These are phyloP conservation scores for Curvularia eragrostidis DNA, from an alignment of 2,329 filamentous ascomycete genomes.

Conservation along the genomic window DNA sequence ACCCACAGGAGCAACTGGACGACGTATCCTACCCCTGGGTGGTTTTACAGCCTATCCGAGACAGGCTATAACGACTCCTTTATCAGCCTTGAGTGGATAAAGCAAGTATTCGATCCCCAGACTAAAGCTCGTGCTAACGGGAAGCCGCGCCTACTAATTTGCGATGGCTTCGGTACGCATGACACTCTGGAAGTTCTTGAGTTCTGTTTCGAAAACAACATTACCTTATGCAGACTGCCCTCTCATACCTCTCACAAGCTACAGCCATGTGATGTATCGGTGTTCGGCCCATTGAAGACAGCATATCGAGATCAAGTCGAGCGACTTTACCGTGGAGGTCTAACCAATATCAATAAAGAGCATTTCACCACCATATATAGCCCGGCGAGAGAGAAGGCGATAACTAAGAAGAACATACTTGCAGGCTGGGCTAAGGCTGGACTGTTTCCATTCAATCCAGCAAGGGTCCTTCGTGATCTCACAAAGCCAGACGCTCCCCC, in stretches of 20 bases:
- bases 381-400: slow-evolving; percentile 19
- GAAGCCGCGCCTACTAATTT: slow-evolving; percentile 7
- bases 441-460: slow-evolving; percentile 37
- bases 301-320: slow-evolving; percentile 7
- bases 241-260: too few relatives aligned
- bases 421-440: slow-evolving; percentile 30
- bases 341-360: slow-evolving; percentile 4
- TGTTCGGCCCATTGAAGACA: slow-evolving; percentile 5
- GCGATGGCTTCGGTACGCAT: slow-evolving; percentile 40
- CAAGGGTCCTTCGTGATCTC: slow-evolving; percentile 28
- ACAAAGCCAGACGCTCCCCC: slow-evolving; percentile 26
- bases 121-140: slow-evolving; percentile 2
- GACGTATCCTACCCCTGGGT: background rate
- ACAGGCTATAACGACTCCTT: slow-evolving; percentile 7
- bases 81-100: slow-evolving; percentile 8
- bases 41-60: background rate
- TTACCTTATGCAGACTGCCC: slow-evolving; percentile 17
- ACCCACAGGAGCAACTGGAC: background rate
- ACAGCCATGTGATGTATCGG: slow-evolving; percentile 2
- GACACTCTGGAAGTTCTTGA: slow-evolving; percentile 45
- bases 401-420: slow-evolving; percentile 38
- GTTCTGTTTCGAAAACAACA: slow-evolving; percentile 44
- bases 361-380: slow-evolving; percentile 10
- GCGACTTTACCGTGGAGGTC: background rate
- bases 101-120: slow-evolving; percentile 5